Base-by-base conservation (phyloP, 169 alveolate species). In the Plasmodium knowlesi region DNA sequence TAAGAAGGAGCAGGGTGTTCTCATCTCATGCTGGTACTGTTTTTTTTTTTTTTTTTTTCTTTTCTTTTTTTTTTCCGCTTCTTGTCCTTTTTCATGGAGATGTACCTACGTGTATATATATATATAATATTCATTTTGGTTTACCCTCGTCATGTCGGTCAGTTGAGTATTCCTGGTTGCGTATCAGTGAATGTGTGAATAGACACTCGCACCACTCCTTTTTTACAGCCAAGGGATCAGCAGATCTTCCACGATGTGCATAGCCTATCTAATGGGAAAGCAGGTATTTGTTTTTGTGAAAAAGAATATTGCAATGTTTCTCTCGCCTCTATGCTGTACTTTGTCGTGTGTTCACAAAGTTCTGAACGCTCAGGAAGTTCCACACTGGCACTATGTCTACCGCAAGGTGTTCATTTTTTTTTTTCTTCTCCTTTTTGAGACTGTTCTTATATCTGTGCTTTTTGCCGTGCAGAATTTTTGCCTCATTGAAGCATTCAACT, bases 1-100 rank as follows among this genome's bases (percentile, higher is more conserved):
- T 73, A 8, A 80, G 25, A 30, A 80, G n/a, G 76, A 86, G 19
- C 84, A 95, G 74, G 61, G 95, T 1, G 96, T 95, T 50, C 92
- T 95, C 80, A 92, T 95, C 80, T 93, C 82, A 78, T 95, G 96
- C 96, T 73, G 92, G 96, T 94, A 82, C 54, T 10, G 28, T 78
- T 22, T 67, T 25, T 19, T 67, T 67, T 67, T 67, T 67, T 67
- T 22, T 22, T 67, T 46, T 41, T 8, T 46, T 67, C 0, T 67
- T 67, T 67, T 67, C 22, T 67, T 67, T 22, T 22, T 67, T 46
- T 41, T 8, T 46, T 67, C 0, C 22, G 19, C 19, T 67, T 67
- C 22, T 22, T 25, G 14, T 25, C 37, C 76, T 2, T 8, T 28
- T 16, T 67, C 19, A 67, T 19, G 37, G 0, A 25, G 41, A 19